Evolutionary conservation across 2,329 filamentous ascomycete species (phyloP), one percentile per base, ranked within the genome.

Genomic region (Claviceps spartinae): DNA sequence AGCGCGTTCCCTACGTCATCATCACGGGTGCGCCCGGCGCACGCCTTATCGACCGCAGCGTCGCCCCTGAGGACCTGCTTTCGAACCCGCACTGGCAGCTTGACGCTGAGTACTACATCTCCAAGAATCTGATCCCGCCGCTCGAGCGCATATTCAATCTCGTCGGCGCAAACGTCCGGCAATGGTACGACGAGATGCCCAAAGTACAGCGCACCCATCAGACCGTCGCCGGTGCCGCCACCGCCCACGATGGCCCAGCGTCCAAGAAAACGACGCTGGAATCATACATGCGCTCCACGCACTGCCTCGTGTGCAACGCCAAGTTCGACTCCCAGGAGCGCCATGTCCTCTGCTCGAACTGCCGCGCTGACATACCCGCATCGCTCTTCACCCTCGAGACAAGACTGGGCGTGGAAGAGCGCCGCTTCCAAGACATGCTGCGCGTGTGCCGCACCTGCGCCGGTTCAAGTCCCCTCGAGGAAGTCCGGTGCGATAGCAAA

Each of bases 161-260:
- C 2, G 86, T 97, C 2, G 93, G 93, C 6, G 93, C 89, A 36
- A 95, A 93, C 63, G 86, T 97, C 0, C 74, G 86, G 18, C 78
- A 81, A 54, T 98, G 93, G 93, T 97, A 89, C 62, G 88, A 95
- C 56, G 89, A 96, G 67, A 94, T 97, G 88, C 91, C 91, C 46
- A 95, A 94, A 65, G 75, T 93, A 20, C 86, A 89, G 62, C 82
- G 85, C 8, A 79, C 91, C 46, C 78, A 64, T 49, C 55, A 65
- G 52, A 43, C 65, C 65, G 59, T 54, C 62, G 47, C 62, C 41
- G 6, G 9, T 11, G 18, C 30, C n/a, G 26, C 45, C 45, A 8
- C 24, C 20, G 13, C 22, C 43, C 16, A 16, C 24, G 24, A 64
- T 52, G 60, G 26, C 18, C 56, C 52, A 2, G 62, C 59, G 58